Base-by-base conservation (phyloP, 768 basidiomycete genomes). In the Lepiota venenata region DNA sequence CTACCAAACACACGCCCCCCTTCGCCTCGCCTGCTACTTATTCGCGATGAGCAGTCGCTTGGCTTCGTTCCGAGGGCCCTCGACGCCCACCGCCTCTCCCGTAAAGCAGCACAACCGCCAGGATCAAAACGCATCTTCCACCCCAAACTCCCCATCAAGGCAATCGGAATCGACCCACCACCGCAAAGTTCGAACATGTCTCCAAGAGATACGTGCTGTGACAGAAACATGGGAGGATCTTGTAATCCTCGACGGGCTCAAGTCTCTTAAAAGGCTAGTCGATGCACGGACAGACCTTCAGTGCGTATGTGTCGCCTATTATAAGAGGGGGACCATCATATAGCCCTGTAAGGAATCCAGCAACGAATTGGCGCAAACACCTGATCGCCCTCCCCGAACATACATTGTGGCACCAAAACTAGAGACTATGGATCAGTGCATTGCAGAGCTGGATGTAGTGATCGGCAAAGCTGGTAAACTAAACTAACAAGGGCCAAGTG, bases 211-310 rank as follows among this genome's bases (percentile, higher is more conserved):
- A 14, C 80, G 79, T 2, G 69, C 73, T 11, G 75, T 81, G 15
- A 69, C 86, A 8, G 75, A 81, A 54, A 88, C 84, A 49, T 96
- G 93, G 93, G 88, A 93, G 59, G 87, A 93, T 60, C 74, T 94
- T 41, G 83, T 93, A 1, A 74, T 88, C 9, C 63, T 85, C 12
- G 91, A 95, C 63, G 93, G 93, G 7, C 69, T 92, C 37, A 90
- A 84, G 60, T 81, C 87, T n/a, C 82, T 80, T 7, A 84, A 79
- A 56, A 81, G 74, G 50, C 73, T 93, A 32, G 78, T 91, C 2
- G 90, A 95, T 62, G 71, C 87, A 15, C 77, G 89, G 16, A 96
- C 93, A 14, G 89, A 92, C 63, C 77, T 96, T 57, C 87, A 92
- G 93, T 94, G 71, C 61, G 85, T 74, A 41, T 15, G 50, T 52